Evolutionary conservation across 495 filamentous ascomycete genomes (phyloP).

Genomic region (Penicillium diatomitis): DNA sequence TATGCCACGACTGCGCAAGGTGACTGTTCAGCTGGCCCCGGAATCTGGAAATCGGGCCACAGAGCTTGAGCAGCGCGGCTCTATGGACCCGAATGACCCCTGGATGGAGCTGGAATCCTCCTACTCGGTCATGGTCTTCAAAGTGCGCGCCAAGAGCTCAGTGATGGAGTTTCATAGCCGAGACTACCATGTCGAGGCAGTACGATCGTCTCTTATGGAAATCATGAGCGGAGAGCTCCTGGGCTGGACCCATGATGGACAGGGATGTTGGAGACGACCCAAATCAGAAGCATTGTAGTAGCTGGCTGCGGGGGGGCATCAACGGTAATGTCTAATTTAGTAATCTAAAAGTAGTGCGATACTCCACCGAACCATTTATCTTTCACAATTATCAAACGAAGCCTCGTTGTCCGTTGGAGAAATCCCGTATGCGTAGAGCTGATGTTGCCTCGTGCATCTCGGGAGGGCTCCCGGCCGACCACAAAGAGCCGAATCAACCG

Average conservation of each 20-base stretch:
- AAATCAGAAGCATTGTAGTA: not conserved
- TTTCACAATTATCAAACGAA: too few species aligned
- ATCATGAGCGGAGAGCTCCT: slow-evolving; percentile 17
- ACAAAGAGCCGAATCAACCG: too few species aligned
- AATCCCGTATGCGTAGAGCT: too few species aligned
- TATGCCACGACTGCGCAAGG: slow-evolving; percentile 20
- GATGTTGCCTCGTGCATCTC: too few species aligned
- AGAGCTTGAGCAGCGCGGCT: slow-evolving; percentile 31
- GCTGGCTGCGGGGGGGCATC: too few species aligned
- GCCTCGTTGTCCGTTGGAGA: too few species aligned
- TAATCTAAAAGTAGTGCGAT: too few species aligned
- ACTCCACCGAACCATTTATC: too few species aligned
- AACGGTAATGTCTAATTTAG: too few species aligned
- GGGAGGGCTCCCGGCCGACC: too few species aligned
- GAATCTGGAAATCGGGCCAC: slow-evolving; percentile 21
- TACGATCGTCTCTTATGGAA: slow-evolving; percentile 19
- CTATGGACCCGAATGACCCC: slow-evolving; percentile 33
- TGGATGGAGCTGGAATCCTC: slow-evolving; percentile 37
- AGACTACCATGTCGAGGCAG: slow-evolving; percentile 24
- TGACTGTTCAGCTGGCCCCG: slow-evolving; percentile 28
- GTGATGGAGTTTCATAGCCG: slow-evolving; percentile 19
- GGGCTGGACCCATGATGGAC: slow-evolving; percentile 20
- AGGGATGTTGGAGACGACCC: slow-evolving; percentile 17
- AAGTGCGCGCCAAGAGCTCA: slow-evolving; percentile 14
- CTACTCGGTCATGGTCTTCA: slow-evolving; percentile 29